phyloP scores from a whole-genome alignment of 129 eudicot species.

The Tagetes patula region DNA sequence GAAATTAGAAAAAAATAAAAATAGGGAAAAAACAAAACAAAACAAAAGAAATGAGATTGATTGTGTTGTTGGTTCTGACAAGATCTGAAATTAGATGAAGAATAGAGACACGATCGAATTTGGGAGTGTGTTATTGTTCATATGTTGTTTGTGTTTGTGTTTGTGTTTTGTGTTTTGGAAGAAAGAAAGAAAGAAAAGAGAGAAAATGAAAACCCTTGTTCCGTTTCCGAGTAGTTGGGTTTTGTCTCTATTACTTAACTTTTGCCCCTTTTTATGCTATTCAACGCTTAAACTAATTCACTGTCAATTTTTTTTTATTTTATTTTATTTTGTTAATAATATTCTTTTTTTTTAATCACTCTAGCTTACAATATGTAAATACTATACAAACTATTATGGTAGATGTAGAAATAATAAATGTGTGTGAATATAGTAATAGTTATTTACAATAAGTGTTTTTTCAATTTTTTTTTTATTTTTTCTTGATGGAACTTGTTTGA shows the following conservation, averaged over 20 bases:
- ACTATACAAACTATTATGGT: no score
- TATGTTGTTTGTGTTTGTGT: background rate
- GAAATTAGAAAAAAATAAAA: conserved; percentile 23
- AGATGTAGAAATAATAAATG: background rate
- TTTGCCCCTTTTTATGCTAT: conserved; percentile 32
- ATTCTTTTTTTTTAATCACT: background rate
- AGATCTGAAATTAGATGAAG: conserved; percentile 26
- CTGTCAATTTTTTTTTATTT: conserved; percentile 27
- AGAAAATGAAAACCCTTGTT: background rate
- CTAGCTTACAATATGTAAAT: no score
- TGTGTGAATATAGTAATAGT: background rate
- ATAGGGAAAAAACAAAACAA: background rate
- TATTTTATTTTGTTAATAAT: no score
- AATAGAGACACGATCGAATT: conserved; percentile 9
- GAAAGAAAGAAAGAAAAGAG: background rate
- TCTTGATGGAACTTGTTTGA: no score
- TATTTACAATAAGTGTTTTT: no score
- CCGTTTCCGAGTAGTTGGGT: conserved; percentile 38
- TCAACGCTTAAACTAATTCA: conserved; percentile 24
- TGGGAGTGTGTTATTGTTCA: conserved; percentile 19
- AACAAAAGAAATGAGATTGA: background rate
- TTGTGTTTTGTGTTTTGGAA: background rate
- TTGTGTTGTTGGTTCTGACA: conserved; percentile 23
- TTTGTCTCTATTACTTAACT: conserved; percentile 38
- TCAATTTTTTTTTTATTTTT: no score